These are phyloP conservation scores for Cercospora brassicicola DNA, from an alignment of 2,329 filamentous ascomycete genomes.

Conservation along the genomic window DNA sequence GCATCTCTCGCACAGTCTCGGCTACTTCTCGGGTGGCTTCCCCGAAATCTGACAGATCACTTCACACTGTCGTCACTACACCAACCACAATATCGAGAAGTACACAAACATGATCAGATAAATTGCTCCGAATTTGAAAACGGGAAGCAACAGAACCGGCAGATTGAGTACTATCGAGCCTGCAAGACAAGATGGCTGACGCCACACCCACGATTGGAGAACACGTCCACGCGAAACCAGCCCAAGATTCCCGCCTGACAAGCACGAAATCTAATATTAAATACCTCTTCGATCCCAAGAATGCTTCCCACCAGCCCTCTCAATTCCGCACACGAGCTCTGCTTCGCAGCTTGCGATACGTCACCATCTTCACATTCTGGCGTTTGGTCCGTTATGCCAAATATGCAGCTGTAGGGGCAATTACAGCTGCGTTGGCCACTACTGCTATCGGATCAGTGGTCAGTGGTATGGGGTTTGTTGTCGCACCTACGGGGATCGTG, in stretches of 20 bases:
- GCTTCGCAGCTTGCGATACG: constrained; percentile 43
- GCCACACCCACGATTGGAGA: not conserved
- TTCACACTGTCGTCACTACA: not conserved
- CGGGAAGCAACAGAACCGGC: not conserved
- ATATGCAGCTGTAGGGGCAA: constrained; percentile 44
- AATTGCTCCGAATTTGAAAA: not conserved
- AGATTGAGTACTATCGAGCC: not conserved
- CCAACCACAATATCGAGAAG: not conserved
- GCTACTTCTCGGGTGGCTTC: not conserved
- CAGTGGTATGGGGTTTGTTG: constrained; percentile 44
- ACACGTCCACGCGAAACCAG: not conserved
- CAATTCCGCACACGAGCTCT: constrained; percentile 43
- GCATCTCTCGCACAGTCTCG: not conserved
- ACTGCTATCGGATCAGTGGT: constrained; percentile 43
- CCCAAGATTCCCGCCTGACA: not conserved
- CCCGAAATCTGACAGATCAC: not conserved
- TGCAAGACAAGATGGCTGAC: not conserved
- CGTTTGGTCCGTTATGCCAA: constrained; percentile 46
- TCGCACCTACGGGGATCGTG: constrained; percentile 46
- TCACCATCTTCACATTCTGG: constrained; percentile 47
- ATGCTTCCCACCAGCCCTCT: constrained; percentile 28
- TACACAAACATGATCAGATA: not conserved
- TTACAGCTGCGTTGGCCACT: constrained; percentile 36
- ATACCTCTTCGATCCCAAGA: constrained; percentile 18
- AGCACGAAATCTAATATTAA: constrained; percentile 13